These are phyloP conservation scores for Teratosphaeria epicoccoides DNA, from an alignment of 2,329 filamentous ascomycete species.

Conservation along the genomic window DNA sequence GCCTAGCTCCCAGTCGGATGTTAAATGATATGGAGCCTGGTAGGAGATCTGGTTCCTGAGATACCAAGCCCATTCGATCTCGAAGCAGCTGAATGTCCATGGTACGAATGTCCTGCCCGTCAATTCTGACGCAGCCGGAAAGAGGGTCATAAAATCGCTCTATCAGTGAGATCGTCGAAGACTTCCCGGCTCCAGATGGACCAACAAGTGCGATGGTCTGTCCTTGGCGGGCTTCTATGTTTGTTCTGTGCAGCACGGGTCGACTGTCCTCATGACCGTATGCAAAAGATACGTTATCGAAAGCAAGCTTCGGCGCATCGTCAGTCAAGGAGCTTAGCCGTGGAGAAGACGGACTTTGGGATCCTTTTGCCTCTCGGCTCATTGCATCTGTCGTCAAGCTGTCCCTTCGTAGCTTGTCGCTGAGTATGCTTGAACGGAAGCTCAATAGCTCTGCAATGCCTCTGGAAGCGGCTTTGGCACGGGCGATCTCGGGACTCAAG, in stretches of 20 bases:
- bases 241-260: constrained; percentile 37
- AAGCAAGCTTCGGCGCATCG: constrained; percentile 12
- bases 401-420: not conserved
- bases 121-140: constrained; percentile 29
- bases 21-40: constrained; percentile 36
- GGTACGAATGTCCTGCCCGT: constrained; percentile 32
- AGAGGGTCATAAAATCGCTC: constrained; percentile 37
- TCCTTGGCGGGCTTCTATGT: constrained; percentile 38
- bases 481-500: constrained; percentile 35
- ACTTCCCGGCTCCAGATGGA: constrained; percentile 37
- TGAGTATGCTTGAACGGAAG: constrained; percentile 30
- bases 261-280: constrained; percentile 29
- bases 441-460: constrained; percentile 35
- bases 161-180: constrained; percentile 35
- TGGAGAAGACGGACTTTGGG: not conserved
- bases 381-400: not conserved
- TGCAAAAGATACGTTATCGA: constrained; percentile 30
- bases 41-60: constrained; percentile 38
- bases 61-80: constrained; percentile 32
- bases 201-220: constrained; percentile 43
- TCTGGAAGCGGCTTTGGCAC: constrained; percentile 35
- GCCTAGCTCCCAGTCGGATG: constrained; percentile 29
- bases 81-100: constrained; percentile 28
- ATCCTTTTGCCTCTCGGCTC: not conserved
- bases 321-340: not conserved